A percentile compares a stretch with the other conserved stretches of the same genome.
phyloP scores from a whole-genome alignment of 164 flowering plant species.

The Chimonanthus salicifolius region DNA sequence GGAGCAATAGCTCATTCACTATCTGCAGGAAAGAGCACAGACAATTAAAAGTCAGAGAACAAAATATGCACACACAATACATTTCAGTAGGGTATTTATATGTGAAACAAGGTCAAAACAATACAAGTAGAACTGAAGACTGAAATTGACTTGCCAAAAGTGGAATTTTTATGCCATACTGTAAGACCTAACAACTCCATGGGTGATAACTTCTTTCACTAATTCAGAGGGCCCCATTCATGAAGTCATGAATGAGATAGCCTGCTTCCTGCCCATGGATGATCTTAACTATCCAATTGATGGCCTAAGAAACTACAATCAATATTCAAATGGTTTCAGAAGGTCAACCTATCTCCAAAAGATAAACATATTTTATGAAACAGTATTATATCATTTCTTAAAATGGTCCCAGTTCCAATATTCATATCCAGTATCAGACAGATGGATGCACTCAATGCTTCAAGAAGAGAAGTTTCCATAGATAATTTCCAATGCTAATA shows the following conservation, averaged over 20 bases:
- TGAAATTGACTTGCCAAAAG: not conserved
- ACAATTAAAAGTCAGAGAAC: not conserved
- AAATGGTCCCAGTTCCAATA: not conserved
- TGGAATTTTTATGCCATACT: not conserved
- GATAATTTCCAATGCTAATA: too few species aligned
- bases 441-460: not conserved
- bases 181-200: not conserved
- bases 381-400: not conserved
- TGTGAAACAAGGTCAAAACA: not conserved
- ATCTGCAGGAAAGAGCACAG: conserved; percentile 37
- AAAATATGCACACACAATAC: not conserved
- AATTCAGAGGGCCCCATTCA: not conserved
- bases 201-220: not conserved
- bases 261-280: not conserved
- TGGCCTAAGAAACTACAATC: not conserved
- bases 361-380: not conserved
- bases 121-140: not conserved
- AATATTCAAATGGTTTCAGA: not conserved
- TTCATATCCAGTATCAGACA: not conserved
- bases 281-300: not conserved
- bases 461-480: not conserved
- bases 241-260: not conserved
- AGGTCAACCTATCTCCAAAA: not conserved
- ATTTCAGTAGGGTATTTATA: not conserved
- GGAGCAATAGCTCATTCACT: conserved; percentile 44